Evolutionary conservation across 2,329 filamentous ascomycete species (phyloP).

Genomic region (Drechmeria coniospora): DNA sequence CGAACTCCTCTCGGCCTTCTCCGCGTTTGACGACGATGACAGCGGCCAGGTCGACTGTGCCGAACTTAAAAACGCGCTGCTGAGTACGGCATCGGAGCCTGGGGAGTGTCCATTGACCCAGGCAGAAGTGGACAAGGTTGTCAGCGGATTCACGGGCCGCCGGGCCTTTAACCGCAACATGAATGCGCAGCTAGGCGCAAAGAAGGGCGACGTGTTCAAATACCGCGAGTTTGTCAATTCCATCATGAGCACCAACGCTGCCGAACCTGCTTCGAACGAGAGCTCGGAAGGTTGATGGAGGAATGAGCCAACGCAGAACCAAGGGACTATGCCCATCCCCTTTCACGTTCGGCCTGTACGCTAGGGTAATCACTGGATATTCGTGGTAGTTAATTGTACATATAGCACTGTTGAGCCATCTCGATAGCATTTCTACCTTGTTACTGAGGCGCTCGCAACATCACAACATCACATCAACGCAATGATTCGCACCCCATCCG

Average conservation of each 20-base stretch:
- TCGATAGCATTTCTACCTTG: too few relatives aligned
- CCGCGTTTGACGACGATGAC: slow-evolving; percentile 91
- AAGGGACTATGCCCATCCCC: too few relatives aligned
- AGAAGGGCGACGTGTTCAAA: slow-evolving; percentile 76
- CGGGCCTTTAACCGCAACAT: slow-evolving; percentile 61
- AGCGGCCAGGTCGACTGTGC: slow-evolving; percentile 78
- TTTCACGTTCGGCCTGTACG: too few relatives aligned
- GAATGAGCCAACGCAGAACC: too few relatives aligned
- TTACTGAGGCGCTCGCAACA: too few relatives aligned
- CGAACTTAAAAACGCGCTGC: slow-evolving; percentile 67
- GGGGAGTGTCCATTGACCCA: slow-evolving; percentile 51
- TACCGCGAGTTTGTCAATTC: slow-evolving; percentile 84
- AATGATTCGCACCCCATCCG: too few relatives aligned
- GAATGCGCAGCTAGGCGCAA: slow-evolving; percentile 34
- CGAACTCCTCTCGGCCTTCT: slow-evolving; percentile 79
- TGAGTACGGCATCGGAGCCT: slow-evolving; percentile 66
- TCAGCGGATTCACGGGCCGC: slow-evolving; percentile 71
- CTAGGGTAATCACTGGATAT: too few relatives aligned
- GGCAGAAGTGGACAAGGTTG: slow-evolving; percentile 70
- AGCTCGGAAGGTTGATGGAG: slow-evolving; percentile 10
- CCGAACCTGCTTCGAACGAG: slow-evolving; percentile 13
- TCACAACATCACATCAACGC: too few relatives aligned
- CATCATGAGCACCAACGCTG: slow-evolving; percentile 38
- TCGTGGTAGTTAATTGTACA: too few relatives aligned
- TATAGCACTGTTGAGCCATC: too few relatives aligned